Conservation (phyloP, 768 basidiomycete species). For the Crucibulum laeve region DNA sequence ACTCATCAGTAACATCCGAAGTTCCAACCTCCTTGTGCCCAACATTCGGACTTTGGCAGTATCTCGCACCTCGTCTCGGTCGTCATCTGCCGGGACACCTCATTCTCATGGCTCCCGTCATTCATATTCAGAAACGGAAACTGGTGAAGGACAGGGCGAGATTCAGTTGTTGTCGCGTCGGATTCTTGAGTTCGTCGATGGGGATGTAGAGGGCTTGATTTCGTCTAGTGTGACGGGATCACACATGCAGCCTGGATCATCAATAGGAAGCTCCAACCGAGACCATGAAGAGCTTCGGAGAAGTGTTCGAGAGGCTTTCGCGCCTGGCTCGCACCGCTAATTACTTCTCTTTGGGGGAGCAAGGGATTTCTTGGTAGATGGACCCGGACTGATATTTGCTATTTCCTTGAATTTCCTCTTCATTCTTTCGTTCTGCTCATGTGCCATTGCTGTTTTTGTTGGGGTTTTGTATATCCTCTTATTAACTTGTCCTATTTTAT, state of each 20-base stretch:
- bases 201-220: constrained; percentile 55
- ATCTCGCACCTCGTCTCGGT: constrained; percentile 64
- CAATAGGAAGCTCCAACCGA: constrained; percentile 55
- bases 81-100: constrained; percentile 73
- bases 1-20: constrained; percentile 86
- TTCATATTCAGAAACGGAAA: constrained; percentile 79
- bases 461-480: background rate
- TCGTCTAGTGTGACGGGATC: constrained; percentile 61
- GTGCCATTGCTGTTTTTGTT: constrained; percentile 2
- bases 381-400: constrained; percentile 12
- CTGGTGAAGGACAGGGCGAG: constrained; percentile 86
- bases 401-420: constrained; percentile 10
- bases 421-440: constrained; percentile 11
- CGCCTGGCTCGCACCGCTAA: constrained; percentile 57
- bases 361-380: constrained; percentile 5
- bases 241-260: constrained; percentile 67
- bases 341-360: constrained; percentile 6
- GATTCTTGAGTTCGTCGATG: constrained; percentile 85
- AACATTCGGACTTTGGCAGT: constrained; percentile 82
- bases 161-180: constrained; percentile 82
- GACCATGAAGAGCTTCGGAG: constrained; percentile 80
- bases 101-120: constrained; percentile 67
- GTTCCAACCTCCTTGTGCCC: constrained; percentile 74
- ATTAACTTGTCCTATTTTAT: background rate
- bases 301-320: constrained; percentile 81